Evolutionary conservation across 805 yeast genomes (phyloP), one percentile per base, ranked within the genome.

Genomic region (Priceomyces fermenticarens): DNA sequence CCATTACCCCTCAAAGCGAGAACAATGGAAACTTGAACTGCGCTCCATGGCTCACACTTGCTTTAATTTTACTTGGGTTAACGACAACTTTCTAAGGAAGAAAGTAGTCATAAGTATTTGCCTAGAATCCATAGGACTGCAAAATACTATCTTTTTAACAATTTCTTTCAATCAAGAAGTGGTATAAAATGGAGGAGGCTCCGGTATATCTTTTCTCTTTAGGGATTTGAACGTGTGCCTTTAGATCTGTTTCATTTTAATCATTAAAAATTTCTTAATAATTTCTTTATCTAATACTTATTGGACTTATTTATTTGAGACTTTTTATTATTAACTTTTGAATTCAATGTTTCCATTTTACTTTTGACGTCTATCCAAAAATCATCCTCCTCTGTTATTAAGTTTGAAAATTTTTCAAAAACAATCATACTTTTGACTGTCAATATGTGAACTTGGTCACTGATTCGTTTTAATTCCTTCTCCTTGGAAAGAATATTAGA

Each of bases 361-460:
- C 42, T 48, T n/a, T 57, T 57, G 5, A 50, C 46, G 9, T 48
- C 43, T n/a, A 47, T 30, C 68, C 70, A 63, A 34, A 52, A 60
- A 8, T 43, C 39, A 31, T 59, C 57, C 39, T 66, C 67, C 15
- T 41, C 32, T 12, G 48, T 27, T 32, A 57, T 38, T 35, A 61
- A 30, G 6, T 40, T 42, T 4, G 53, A 44, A 41, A 56, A 64
- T 44, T 51, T 52, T 36, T 65, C 67, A 12, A 56, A 48, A 12
- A 65, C 52, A 11, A 63, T 39, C 52, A 66, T 52, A 32, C 54
- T 60, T 38, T 63, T 65, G 7, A 57, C 47, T 9, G 56, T 53
- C 11, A 62, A 39, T 28, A 45, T 25, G 30, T 61, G 62, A 33
- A 54, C 52, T 11, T 46, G 41, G 3, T 41, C 38, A 1, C 58